Conservation (phyloP, 1,284 basidiomycete genomes). For the Sporisorium iseilematis-ciliati region DNA sequence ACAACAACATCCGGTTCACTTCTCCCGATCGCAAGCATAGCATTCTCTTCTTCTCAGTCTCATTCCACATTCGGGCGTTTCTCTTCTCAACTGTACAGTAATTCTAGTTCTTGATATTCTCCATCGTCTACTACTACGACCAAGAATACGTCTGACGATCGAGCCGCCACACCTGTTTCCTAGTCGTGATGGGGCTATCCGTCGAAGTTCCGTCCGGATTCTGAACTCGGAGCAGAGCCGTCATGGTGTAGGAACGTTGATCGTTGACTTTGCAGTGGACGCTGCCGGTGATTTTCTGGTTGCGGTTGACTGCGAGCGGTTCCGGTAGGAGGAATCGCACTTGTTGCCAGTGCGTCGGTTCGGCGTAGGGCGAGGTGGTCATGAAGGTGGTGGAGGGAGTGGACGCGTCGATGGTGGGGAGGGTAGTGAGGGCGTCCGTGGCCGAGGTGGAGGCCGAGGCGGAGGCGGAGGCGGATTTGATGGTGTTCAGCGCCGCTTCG, state of each 20-base stretch:
- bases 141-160: conserved; percentile 67
- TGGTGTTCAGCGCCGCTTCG: conserved; percentile 15
- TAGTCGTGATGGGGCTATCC: conserved; percentile 17
- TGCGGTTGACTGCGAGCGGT: conserved; percentile 64
- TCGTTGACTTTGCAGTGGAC: conserved; percentile 64
- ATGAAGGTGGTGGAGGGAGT: conserved; percentile 37
- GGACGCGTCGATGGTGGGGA: conserved; percentile 37
- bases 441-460: conserved; percentile 8
- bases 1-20: background rate
- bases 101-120: background rate
- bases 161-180: conserved; percentile 59
- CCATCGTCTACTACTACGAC: conserved; percentile 16
- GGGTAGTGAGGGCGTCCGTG: conserved; percentile 16
- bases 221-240: conserved; percentile 35
- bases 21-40: too few relatives aligned
- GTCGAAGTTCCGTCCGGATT: conserved; percentile 32
- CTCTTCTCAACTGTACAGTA: conserved; percentile 4
- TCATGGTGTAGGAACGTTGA: conserved; percentile 61
- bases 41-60: too few relatives aligned
- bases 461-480: conserved; percentile 24
- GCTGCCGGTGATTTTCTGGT: conserved; percentile 58
- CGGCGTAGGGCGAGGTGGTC: conserved; percentile 64
- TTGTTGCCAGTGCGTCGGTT: conserved; percentile 68
- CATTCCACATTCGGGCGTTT: too few relatives aligned
- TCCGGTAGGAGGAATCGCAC: conserved; percentile 63